Conservation (phyloP, 2,329 filamentous ascomycete genomes). For the Penicillium sp. region DNA sequence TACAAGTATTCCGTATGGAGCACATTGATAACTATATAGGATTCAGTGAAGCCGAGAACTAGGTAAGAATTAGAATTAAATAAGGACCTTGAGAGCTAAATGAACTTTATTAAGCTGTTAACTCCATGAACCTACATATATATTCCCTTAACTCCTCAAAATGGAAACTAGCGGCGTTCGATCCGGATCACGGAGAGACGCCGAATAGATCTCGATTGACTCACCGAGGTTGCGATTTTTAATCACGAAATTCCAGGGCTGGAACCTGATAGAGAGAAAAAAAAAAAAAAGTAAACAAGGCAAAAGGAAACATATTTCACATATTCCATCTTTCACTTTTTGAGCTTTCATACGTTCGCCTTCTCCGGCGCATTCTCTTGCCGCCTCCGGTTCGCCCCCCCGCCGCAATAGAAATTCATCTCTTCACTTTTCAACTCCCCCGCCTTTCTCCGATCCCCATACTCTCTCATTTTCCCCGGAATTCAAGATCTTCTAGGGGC, state of each 20-base stretch:
- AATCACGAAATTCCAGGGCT: slow-evolving; percentile 6
- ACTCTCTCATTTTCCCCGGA: background rate
- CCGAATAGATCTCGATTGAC: slow-evolving; percentile 14
- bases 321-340: background rate
- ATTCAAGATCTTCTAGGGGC: background rate
- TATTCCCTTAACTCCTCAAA: background rate
- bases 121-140: background rate
- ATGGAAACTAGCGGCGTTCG: background rate
- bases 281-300: too few species aligned
- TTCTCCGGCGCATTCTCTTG: slow-evolving; percentile 6
- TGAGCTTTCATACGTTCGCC: background rate
- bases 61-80: background rate
- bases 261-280: background rate
- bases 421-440: slow-evolving; percentile 5
- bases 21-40: background rate
- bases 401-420: slow-evolving; percentile 1
- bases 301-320: background rate
- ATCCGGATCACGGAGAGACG: slow-evolving; percentile 1
- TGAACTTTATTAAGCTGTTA: background rate
- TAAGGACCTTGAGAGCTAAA: background rate
- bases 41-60: background rate
- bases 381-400: slow-evolving; percentile 14
- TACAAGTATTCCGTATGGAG: background rate
- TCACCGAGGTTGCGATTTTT: slow-evolving; percentile 17
- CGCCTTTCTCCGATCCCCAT: slow-evolving; percentile 4